Evolutionary conservation across 2,329 filamentous ascomycete species (phyloP).

Genomic region (Pestalotiopsis fici): DNA sequence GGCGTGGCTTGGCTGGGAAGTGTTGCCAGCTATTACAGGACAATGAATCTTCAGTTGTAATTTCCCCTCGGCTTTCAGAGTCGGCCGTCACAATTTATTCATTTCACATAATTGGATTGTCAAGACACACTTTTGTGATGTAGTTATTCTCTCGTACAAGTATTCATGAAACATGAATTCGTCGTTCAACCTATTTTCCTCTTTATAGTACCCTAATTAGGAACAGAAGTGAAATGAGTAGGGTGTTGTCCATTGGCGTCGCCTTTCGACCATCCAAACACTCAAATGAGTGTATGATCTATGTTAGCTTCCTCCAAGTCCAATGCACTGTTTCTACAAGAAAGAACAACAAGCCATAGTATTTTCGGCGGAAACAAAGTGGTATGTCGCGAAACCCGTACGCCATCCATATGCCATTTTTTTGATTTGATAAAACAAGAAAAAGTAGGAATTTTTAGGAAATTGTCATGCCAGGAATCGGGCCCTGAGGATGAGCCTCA

Average conservation of each 20-base stretch:
- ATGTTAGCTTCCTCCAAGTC: background rate
- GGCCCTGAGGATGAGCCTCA: conserved; percentile 48
- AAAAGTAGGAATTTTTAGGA: background rate
- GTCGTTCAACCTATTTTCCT: background rate
- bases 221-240: background rate
- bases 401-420: conserved; percentile 2
- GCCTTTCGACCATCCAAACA: too few species aligned
- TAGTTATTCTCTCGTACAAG: background rate
- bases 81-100: too few species aligned
- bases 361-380: background rate
- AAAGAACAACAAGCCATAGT: background rate
- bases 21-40: too few species aligned
- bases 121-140: background rate
- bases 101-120: background rate
- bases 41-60: too few species aligned
- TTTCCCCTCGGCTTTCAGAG: too few species aligned
- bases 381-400: conserved; percentile 3
- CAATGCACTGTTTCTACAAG: background rate
- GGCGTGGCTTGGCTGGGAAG: too few species aligned
- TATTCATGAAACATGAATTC: background rate
- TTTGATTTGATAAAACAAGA: background rate
- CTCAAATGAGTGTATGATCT: background rate
- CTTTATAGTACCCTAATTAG: background rate
- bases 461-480: conserved; percentile 5
- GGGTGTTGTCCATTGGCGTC: background rate